Base-by-base conservation (phyloP, 768 basidiomycete genomes). In the Auriscalpium vulgare region DNA sequence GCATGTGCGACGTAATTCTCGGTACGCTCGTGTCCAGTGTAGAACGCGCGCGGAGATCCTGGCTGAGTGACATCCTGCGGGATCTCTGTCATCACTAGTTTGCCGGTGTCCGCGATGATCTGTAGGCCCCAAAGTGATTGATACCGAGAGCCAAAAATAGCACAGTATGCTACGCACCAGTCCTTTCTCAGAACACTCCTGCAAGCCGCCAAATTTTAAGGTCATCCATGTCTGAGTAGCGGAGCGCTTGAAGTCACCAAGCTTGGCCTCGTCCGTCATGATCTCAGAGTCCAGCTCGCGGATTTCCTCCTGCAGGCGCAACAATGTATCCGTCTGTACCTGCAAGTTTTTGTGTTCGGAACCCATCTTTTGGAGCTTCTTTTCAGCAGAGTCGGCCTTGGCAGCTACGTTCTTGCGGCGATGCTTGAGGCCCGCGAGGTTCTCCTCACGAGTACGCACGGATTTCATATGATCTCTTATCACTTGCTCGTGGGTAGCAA, bases 301-400 rank as follows among this genome's bases (percentile, higher is more conserved):
- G 52, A 95, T 95, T 66, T 95, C 87, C 14, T 85, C 85, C 52
- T 86, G 79, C 34, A 95, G 71, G 13, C 74, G 73, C 61, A 84
- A 84, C 47, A 97, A 71, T 1, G 75, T 68, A 23, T 92, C 90
- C 2, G 84, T 87, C 69, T 95, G 94, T 54, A 73, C 62, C 2
- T 73, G 71, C 37, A 92, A 71, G 62, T 88, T 88, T 76, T 95
- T 97, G 73, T 95, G 83, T 68, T 94, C 91, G 0, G 88, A 78
- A 59, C 79, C 80, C 93, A 97, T 95, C 74, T 87, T 95, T 70
- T 78, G 81, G 38, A 97, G 78, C 67, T 95, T 95, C 74, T 79
- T 88, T 62, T 95, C 92, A 2, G 91, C 92, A 16, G 80, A 71
- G 54, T 95, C 93, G 0, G 92, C 88, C 59, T 87, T 87, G 23